Conservation (phyloP, 2,329 filamentous ascomycete species). For the Zasmidium cellare region DNA sequence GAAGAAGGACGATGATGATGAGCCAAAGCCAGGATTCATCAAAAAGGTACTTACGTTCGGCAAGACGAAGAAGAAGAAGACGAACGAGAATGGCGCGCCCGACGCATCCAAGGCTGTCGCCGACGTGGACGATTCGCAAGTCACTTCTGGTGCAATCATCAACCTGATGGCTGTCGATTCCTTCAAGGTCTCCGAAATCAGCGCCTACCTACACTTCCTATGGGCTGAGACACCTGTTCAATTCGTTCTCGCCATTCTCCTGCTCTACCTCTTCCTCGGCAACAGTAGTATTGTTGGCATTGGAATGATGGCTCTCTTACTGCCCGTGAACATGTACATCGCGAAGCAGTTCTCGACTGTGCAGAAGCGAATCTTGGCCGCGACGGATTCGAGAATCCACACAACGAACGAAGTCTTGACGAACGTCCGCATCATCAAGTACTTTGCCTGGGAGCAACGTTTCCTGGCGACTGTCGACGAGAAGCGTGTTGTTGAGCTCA, state of each 20-base stretch:
- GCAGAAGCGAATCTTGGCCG: constrained; percentile 87
- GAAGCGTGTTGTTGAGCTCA: constrained; percentile 77
- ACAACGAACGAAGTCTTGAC: constrained; percentile 95
- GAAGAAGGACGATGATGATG: constrained; percentile 44
- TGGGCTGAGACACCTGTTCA: constrained; percentile 89
- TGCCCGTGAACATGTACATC: constrained; percentile 88
- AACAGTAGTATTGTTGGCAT: constrained; percentile 93
- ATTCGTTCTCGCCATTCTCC: constrained; percentile 72
- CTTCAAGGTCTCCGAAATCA: constrained; percentile 95
- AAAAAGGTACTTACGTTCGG: constrained; percentile 57
- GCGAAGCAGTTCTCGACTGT: constrained; percentile 81
- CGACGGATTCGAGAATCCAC: constrained; percentile 93
- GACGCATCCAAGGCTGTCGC: constrained; percentile 30
- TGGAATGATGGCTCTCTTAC: constrained; percentile 80
- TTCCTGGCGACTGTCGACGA: constrained; percentile 86
- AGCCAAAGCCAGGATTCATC: constrained; percentile 43
- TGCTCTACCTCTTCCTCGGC: constrained; percentile 89
- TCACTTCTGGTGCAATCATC: constrained; percentile 96
- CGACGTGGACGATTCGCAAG: constrained; percentile 60
- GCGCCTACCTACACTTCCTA: constrained; percentile 94
- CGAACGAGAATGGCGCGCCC: constrained; percentile 37
- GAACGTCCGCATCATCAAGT: constrained; percentile 99
- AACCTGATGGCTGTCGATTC: constrained; percentile 99
- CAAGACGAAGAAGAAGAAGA: constrained; percentile 57
- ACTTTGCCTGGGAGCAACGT: constrained; percentile 95